Evolutionary conservation across 106 monocot genomes (phyloP), one percentile per base, ranked within the genome.

Genomic region (Vanilla planifolia): DNA sequence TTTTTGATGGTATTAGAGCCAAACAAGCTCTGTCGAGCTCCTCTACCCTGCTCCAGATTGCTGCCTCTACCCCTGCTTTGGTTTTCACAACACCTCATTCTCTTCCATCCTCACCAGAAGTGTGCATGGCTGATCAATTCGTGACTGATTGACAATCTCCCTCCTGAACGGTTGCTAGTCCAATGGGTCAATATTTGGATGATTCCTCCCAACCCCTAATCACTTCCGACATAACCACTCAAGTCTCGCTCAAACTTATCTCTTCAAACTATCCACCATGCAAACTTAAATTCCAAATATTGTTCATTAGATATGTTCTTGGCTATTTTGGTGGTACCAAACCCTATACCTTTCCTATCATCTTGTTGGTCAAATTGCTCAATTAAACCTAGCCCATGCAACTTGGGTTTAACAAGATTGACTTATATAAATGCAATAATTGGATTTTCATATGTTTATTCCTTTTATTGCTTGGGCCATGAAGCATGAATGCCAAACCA

Each of bases 221-320:
- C 22, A 52, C 21, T 4, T 37, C 41, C 60, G 41, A 60, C 37
- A 37, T 14, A 19, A 22, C 41, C 2, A 9, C 41, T 10, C 41
- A 60, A 60, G 9, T 22, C n/a, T 24, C 60, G 0, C 0, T 60
- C 23, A 60, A 60, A 42, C 60, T 60, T 10, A 60, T 39, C 3
- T 56, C 35, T 33, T 13, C 67, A 2, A 67, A 67, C 39, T 67
- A 51, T 27, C 24, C 27, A n/a, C 55, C 67, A 5, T 67, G 52
- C 55, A 20, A 36, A 15, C 14, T 51, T 40, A 52, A 67, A 28
- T 34, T 67, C 17, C 32, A 67, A 14, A n/a, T n/a, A n/a, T n/a
- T n/a, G n/a, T n/a, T 55, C 9, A 55, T 40, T 9, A 55, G 55
- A 42, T 52, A 67, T 42, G 39, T 67, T 7, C n/a, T 67, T 16